Conservation (phyloP, 257 asterid species). For the Solanum raphanifolium region DNA sequence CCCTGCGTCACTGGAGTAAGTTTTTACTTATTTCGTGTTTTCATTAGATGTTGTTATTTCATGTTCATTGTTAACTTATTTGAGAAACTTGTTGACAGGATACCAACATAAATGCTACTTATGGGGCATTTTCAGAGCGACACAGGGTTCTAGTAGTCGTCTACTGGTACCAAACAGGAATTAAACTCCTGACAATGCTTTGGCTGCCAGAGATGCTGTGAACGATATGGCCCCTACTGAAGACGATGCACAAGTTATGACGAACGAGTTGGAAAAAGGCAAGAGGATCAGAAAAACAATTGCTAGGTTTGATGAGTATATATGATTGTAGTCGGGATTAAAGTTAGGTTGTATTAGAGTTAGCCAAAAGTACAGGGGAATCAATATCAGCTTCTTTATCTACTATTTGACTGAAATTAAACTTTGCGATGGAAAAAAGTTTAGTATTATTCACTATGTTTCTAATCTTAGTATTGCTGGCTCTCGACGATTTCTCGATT, state of each 20-base stretch:
- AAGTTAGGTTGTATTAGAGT: neutral
- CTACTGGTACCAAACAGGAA: neutral
- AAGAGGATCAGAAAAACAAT: too few relatives aligned
- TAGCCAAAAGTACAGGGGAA: neutral
- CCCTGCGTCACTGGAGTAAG: conserved; percentile 60
- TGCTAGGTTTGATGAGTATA: neutral
- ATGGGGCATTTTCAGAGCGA: conserved; percentile 68
- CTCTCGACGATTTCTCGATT: neutral
- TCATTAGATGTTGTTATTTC: neutral
- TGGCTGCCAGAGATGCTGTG: neutral
- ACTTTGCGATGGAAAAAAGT: too few relatives aligned
- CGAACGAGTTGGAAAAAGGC: too few relatives aligned
- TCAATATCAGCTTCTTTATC: too few relatives aligned
- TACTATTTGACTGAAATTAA: too few relatives aligned
- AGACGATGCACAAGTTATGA: neutral
- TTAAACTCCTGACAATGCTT: neutral
- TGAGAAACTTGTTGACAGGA: conserved; percentile 26
- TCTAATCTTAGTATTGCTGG: neutral
- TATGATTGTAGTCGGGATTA: neutral
- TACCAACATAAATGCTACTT: conserved; percentile 42
- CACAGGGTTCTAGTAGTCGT: neutral
- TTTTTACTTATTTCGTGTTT: neutral
- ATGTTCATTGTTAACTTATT: neutral
- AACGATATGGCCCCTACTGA: neutral
- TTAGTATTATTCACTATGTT: too few relatives aligned